Percentiles rank a stretch among this genome's conserved stretches.
These are phyloP conservation scores for Davidsoniella australis DNA, from an alignment of 2,329 filamentous ascomycete genomes.

Conservation along the genomic window DNA sequence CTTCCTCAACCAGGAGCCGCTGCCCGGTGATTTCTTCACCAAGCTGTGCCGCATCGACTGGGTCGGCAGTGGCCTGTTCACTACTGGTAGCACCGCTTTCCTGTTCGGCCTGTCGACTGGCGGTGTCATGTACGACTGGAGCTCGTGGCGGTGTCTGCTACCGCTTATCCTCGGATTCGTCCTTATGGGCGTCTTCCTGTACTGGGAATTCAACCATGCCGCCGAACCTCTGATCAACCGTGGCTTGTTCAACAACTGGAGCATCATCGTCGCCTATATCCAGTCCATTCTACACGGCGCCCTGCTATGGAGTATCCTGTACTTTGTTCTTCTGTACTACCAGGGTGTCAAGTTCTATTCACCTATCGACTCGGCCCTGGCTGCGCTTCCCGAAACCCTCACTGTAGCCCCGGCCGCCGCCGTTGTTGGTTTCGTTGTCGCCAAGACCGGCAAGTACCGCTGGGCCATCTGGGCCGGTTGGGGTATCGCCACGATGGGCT, in stretches of 20 bases:
- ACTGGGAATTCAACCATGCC: conserved; percentile 36
- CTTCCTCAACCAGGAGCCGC: conserved; percentile 16
- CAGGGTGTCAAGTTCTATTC: conserved; percentile 35
- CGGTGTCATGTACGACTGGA: conserved; percentile 48
- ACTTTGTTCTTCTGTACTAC: conserved; percentile 34
- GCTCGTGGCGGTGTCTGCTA: conserved; percentile 42
- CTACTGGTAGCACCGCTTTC: conserved; percentile 35
- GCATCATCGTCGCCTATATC: conserved; percentile 30
- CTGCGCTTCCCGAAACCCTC: conserved; percentile 41
- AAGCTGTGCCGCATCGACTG: conserved; percentile 35
- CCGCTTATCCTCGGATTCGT: conserved; percentile 39
- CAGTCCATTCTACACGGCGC: conserved; percentile 41
- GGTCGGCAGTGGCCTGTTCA: conserved; percentile 43
- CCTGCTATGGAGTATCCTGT: conserved; percentile 35
- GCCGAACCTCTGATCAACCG: conserved; percentile 31
- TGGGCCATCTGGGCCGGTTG: conserved; percentile 46
- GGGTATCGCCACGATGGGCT: conserved; percentile 38
- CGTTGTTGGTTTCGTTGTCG: conserved; percentile 35
- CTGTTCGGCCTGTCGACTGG: conserved; percentile 33
- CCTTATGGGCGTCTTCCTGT: conserved; percentile 32
- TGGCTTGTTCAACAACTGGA: conserved; percentile 30
- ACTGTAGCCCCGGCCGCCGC: conserved; percentile 46
- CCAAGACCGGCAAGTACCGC: conserved; percentile 40
- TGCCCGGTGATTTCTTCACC: conserved; percentile 13
- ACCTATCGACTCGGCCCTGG: conserved; percentile 36